Base-by-base conservation (phyloP, 169 alveolate genomes). In the Cryptosporidium xiaoi region DNA sequence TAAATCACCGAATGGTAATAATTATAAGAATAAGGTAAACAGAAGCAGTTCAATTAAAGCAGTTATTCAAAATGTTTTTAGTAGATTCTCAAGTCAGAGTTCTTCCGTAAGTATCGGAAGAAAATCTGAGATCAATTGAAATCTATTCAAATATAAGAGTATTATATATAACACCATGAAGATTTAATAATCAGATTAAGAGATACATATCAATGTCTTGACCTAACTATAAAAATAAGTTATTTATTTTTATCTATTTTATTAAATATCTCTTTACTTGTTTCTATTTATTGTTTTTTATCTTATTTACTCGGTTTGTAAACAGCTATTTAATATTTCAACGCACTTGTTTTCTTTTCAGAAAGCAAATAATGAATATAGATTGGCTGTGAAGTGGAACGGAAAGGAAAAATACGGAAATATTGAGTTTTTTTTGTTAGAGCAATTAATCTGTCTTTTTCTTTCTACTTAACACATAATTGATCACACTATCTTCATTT, bases 31-130 rank as follows among this genome's bases (percentile, higher is more conserved):
- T 8, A 77, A 62, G 29, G 29, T 55, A 29, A 60, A 62, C 55
- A 77, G 51, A 36, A 56, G 87, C 29, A 77, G 64, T 46, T 56
- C 87, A 18, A 77, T 77, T 51, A 77, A 62, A 29, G 71, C 87
- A 20, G 87, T 77, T 4, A 44, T 77, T 13, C 87, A 77, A 46
- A 77, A 48, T 77, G 87, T 77, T 29, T 77, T 77, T 44, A 62
- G 87, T 60, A n/a, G 87, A 27, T 77, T 77, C 33, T 77, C 87
- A 60, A 60, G 71, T 62, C 44, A 48, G 16, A 62, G 48, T 62
- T 36, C 46, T 36, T 20, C 69, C 33, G 33, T 36, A 4, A 77
- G 50, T 44, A 36, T 60, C 64, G 65, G 65, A 24, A 77, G 66
- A 62, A 77, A 77, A 29, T 77, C 34, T 77, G 87, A 77, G 20